These are phyloP conservation scores for Gillenia trifoliata DNA, from an alignment of 306 rosid species.

Conservation along the genomic window DNA sequence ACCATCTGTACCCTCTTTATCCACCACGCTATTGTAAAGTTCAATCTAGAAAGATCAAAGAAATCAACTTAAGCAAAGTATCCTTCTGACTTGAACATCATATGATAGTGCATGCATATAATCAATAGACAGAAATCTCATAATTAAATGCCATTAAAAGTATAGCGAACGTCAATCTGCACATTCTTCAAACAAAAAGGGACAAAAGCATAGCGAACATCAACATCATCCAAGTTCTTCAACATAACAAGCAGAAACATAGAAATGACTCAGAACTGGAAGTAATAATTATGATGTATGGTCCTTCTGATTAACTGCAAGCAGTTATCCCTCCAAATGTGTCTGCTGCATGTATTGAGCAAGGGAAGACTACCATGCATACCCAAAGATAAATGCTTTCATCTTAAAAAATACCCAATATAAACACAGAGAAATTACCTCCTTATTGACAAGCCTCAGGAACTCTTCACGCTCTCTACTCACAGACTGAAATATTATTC, in stretches of 20 bases:
- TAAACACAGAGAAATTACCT: constrained; percentile 45
- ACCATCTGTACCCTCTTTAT: constrained; percentile 61
- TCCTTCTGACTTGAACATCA: neutral
- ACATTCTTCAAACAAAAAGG: neutral
- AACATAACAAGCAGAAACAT: neutral
- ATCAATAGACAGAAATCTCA: neutral
- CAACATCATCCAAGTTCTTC: neutral
- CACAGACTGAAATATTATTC: constrained; percentile 65
- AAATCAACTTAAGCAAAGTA: constrained; percentile 5
- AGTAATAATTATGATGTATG: neutral
- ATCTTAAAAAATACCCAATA: neutral
- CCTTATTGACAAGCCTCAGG: constrained; percentile 82
- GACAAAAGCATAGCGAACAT: neutral
- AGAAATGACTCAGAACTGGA: neutral
- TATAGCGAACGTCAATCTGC: neutral
- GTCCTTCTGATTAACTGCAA: neutral
- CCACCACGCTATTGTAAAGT: constrained; percentile 84
- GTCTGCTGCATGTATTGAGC: neutral
- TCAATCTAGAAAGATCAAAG: constrained; percentile 58
- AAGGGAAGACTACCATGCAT: constrained; percentile 4
- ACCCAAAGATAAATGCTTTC: neutral
- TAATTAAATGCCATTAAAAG: neutral
- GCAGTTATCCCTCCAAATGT: neutral
- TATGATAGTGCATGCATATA: neutral
- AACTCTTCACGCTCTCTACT: constrained; percentile 95